Base-by-base conservation (phyloP, 2,329 filamentous ascomycete genomes). In the Paramyrothecium sp. region DNA sequence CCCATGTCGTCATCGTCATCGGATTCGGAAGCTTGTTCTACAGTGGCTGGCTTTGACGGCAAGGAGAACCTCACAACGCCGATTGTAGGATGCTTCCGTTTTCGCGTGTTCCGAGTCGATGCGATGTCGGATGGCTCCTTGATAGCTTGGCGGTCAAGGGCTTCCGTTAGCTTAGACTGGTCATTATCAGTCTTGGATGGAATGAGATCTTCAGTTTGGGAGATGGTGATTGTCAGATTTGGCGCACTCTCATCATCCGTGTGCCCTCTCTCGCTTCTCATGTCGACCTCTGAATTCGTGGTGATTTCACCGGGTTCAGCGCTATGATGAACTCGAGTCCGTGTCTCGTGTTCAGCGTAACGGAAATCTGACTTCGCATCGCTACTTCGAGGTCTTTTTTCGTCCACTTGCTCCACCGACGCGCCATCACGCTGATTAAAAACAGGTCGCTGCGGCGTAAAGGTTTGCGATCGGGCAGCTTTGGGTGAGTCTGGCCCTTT, bases 1-100 rank as follows among this genome's bases (percentile, higher is more conserved):
- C 78, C 82, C 73, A 86, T 81, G 49, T 83, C 80, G 51, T 85
- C 83, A 56, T 86, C 83, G 48, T 86, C 81, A 53, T 85, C 82
- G 0, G 81, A 84, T 50, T 81, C 80, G 2, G 72, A 73, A 41
- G 69, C 69, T 52, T 72, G 68, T 38, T 73, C 69, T 21, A 64
- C 62, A 2, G 60, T 60, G 1, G 67, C 61, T 54, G 69, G 67
- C 57, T 75, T 78, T 8, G 71, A 67, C 3, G 78, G 77, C 21
- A 81, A 53, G 20, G 72, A 68, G 53, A 80, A 75, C 52, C 69
- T 73, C 7, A 75, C 71, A 19, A 71, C 67, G 16, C 67, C 65
- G 13, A 78, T 58, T 16, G 54, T 55, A 7, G 69, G 68, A n/a
- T 58, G 65, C 57, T 65, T 70, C 11, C 68, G 69, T 19, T 62